Conservation (phyloP, 805 yeast species). For the Metschnikowia baotianmanensis region DNA sequence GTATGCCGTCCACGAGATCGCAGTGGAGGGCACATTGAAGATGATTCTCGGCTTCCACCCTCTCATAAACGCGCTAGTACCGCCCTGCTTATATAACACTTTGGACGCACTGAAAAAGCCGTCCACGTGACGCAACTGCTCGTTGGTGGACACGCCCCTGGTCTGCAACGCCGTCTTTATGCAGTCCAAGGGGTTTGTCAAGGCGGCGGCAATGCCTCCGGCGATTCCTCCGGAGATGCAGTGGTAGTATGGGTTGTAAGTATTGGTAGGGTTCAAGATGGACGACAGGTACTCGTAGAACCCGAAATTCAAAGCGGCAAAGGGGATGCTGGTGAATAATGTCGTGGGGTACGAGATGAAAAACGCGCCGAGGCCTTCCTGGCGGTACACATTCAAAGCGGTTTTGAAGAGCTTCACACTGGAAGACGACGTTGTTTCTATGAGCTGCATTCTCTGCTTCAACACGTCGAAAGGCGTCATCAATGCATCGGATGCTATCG, state of each 20-base stretch:
- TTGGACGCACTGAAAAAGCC: conserved; percentile 71
- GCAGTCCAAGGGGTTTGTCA: conserved; percentile 93
- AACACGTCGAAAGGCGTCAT: conserved; percentile 97
- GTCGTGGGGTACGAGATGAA: conserved; percentile 95
- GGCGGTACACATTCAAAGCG: conserved; percentile 49
- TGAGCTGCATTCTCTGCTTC: conserved; percentile 87
- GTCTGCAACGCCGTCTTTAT: conserved; percentile 90
- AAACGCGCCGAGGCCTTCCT: conserved; percentile 77
- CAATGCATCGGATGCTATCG: conserved; percentile 88
- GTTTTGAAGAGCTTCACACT: conserved; percentile 32
- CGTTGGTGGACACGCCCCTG: conserved; percentile 53
- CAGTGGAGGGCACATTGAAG: conserved; percentile 93
- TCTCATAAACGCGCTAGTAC: conserved; percentile 66
- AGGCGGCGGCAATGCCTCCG: conserved; percentile 93
- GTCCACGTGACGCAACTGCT: conserved; percentile 50
- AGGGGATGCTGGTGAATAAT: conserved; percentile 85
- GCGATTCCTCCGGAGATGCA: conserved; percentile 92
- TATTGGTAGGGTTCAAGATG: conserved; percentile 70
- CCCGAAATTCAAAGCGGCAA: conserved; percentile 91
- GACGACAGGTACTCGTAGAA: conserved; percentile 84
- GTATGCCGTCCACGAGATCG: conserved; percentile 96
- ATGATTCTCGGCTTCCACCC: conserved; percentile 91
- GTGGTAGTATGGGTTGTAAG: conserved; percentile 86
- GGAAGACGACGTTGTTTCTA: conserved; percentile 22
- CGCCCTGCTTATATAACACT: conserved; percentile 61